Base-by-base conservation (phyloP, 2,329 filamentous ascomycete genomes). In the Sporothrix inflata region DNA sequence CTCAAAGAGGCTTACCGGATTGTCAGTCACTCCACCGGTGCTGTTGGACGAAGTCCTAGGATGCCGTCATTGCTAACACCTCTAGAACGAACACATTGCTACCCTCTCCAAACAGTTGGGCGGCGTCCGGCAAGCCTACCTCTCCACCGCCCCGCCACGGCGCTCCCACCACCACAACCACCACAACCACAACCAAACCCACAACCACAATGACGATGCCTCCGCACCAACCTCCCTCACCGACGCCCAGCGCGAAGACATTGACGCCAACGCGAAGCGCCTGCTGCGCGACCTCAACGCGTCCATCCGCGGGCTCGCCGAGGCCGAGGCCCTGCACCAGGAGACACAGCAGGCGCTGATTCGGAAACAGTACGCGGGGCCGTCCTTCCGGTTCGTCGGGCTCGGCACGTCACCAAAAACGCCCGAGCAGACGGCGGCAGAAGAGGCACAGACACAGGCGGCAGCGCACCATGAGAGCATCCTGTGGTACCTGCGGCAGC, bases 1-100 rank as follows among this genome's bases (percentile, higher is more conserved):
- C 85, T 98, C 45, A 94, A 95, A 79, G 95, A 98, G 82, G 96
- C 96, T 70, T 96, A 97, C 82, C 89, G 92, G 79, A 98, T 98
- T 81, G 94, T n/a, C n/a, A n/a, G n/a, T n/a, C n/a, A n/a, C n/a
- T n/a, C n/a, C n/a, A n/a, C n/a, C n/a, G n/a, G n/a, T n/a, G n/a
- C n/a, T n/a, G 12, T 45, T 42, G 40, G 40, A 40, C 38, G 38
- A 4, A 42, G 4, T 21, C 14, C 45, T 27, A 6, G n/a, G 24
- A 11, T 4, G 16, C 19, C 16, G 3, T 7, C 30, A 4, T 12
- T 6, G 49, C 70, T 74, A 30, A 72, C 61, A 16, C 30, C 24
- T 16, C 4, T 57, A 97, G 94, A 96, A 97, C 79, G 88, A 90
- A 8, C 94, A 97, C 79, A 97, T 98, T 74, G 83, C 88, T 74